phyloP scores from a whole-genome alignment of 164 flowering plant species.

The Umbellularia californica region DNA sequence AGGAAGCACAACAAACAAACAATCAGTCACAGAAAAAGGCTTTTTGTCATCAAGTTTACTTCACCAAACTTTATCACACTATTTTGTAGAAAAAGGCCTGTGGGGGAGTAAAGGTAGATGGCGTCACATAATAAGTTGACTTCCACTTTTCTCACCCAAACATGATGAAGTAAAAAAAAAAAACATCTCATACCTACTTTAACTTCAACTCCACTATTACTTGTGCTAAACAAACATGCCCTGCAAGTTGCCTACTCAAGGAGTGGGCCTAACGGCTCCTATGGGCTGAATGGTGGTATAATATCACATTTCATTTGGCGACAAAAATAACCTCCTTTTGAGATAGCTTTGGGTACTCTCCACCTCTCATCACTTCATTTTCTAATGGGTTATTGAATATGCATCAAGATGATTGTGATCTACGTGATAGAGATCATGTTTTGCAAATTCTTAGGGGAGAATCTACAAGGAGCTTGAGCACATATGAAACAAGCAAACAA shows the following conservation, averaged over 20 bases:
- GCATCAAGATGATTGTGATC: background rate
- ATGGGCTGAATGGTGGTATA: background rate
- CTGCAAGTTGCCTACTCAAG: background rate
- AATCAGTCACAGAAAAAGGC: too few relatives aligned
- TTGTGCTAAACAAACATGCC: too few relatives aligned
- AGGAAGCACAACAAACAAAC: too few relatives aligned
- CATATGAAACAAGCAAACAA: slow-evolving; percentile 10
- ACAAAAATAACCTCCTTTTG: background rate
- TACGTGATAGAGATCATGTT: background rate
- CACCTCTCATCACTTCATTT: background rate
- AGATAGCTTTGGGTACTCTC: background rate
- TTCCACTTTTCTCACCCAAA: too few relatives aligned
- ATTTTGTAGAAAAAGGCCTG: too few relatives aligned
- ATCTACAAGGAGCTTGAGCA: slow-evolving; percentile 1
- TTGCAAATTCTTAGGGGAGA: background rate
- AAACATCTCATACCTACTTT: too few relatives aligned
- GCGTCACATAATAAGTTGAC: too few relatives aligned
- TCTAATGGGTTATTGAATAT: background rate
- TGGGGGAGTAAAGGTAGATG: too few relatives aligned
- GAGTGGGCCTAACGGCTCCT: background rate
- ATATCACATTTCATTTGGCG: background rate
- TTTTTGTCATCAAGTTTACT: too few relatives aligned
- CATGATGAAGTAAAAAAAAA: too few relatives aligned
- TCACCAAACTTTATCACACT: too few relatives aligned
- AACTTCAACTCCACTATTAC: too few relatives aligned